A percentile compares a stretch with the other conserved stretches of the same genome.
Conservation (phyloP, 2,329 filamentous ascomycete genomes). For the Phaeoacremonium minimum region DNA sequence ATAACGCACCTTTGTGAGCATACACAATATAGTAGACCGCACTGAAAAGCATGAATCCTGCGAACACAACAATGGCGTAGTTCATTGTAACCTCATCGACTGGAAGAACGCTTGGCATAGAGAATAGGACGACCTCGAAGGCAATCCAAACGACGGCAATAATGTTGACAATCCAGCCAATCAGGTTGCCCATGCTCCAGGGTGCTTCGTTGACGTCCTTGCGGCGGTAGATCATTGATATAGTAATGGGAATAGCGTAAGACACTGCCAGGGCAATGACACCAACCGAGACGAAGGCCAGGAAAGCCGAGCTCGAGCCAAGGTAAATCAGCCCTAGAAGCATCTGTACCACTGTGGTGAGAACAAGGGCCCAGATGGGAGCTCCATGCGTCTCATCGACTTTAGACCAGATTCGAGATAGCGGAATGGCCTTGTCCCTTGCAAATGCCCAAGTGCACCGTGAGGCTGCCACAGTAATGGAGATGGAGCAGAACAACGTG, state of each 20-base stretch:
- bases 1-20: conserved; percentile 42
- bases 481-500: conserved; percentile 56
- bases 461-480: conserved; percentile 63
- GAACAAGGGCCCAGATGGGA: conserved; percentile 51
- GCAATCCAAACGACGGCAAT: conserved; percentile 44
- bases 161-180: conserved; percentile 39
- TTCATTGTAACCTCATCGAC: conserved; percentile 45
- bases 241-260: conserved; percentile 51
- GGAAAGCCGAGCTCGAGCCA: conserved; percentile 52
- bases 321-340: conserved; percentile 53
- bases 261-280: conserved; percentile 51
- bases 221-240: conserved; percentile 41
- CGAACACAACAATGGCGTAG: conserved; percentile 54
- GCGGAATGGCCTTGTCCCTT: conserved; percentile 52
- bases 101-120: conserved; percentile 44
- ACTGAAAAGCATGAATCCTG: conserved; percentile 41
- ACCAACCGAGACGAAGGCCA: conserved; percentile 51
- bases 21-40: conserved; percentile 45
- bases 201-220: conserved; percentile 39
- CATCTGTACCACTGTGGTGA: conserved; percentile 49
- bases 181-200: conserved; percentile 38
- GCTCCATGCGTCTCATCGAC: conserved; percentile 48
- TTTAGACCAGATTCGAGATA: conserved; percentile 42
- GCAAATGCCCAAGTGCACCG: conserved; percentile 65
- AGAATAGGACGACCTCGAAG: conserved; percentile 50